These are phyloP conservation scores for Leishmania amazonensis DNA, from an alignment of 208 protist genomes.

Conservation along the genomic window DNA sequence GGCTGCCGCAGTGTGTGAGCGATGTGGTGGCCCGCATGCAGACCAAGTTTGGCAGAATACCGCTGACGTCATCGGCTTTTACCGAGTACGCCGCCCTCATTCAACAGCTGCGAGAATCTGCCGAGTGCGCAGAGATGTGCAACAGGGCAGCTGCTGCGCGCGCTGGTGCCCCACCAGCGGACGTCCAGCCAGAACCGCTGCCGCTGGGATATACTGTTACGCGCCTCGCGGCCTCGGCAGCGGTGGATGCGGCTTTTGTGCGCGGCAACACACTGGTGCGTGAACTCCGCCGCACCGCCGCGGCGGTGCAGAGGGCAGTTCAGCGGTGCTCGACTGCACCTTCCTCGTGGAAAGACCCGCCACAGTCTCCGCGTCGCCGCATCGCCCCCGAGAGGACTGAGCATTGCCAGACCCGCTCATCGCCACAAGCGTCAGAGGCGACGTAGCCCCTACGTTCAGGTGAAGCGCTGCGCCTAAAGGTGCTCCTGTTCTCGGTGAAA, in stretches of 20 bases:
- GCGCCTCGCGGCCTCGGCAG: neutral
- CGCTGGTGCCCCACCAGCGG: neutral
- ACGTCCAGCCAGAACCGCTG: neutral
- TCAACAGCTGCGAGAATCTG: slow-evolving; percentile 12
- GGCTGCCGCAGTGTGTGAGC: slow-evolving; percentile 22
- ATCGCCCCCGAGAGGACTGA: neutral
- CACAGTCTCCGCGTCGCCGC: neutral
- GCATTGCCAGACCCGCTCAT: neutral
- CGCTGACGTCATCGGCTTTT: slow-evolving; percentile 17
- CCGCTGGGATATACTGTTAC: slow-evolving; percentile 24
- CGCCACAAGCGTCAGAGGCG: slow-evolving; percentile 1
- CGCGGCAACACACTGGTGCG: slow-evolving; percentile 28
- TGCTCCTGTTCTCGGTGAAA: neutral
- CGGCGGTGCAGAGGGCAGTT: neutral
- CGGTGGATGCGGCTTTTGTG: slow-evolving; percentile 20
- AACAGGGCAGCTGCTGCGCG: slow-evolving; percentile 6
- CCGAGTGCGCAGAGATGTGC: neutral
- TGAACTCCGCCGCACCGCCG: slow-evolving; percentile 8
- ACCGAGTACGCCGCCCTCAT: slow-evolving; percentile 16
- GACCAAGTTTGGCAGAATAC: slow-evolving; percentile 11
- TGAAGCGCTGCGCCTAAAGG: neutral
- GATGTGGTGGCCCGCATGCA: slow-evolving; percentile 26
- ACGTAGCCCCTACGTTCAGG: neutral
- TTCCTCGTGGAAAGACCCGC: neutral
- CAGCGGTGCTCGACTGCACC: neutral